Conservation (phyloP, 2,329 filamentous ascomycete genomes). For the Colletotrichum siamense region DNA sequence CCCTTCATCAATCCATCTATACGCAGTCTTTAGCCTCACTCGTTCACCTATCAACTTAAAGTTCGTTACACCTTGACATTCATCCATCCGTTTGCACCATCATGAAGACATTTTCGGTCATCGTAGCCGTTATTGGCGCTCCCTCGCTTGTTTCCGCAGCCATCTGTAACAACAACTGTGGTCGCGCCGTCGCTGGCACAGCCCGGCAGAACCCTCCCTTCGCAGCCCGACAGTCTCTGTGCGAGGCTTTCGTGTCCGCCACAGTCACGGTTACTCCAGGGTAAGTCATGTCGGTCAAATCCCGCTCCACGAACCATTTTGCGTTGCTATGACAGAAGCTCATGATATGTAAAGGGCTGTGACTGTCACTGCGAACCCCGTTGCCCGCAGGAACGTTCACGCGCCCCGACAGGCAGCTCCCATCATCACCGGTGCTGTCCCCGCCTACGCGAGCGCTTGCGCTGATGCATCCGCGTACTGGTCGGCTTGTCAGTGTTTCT, state of each 20-base stretch:
- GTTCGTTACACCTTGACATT: background rate
- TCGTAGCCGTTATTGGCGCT: background rate
- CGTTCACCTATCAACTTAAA: background rate
- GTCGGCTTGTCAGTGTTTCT: conserved; percentile 26
- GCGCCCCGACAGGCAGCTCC: background rate
- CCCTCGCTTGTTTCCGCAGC: background rate
- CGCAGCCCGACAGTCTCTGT: background rate
- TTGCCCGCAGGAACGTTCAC: background rate
- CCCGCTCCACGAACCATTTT: background rate
- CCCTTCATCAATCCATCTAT: background rate
- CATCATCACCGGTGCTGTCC: background rate
- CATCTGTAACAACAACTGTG: conserved; percentile 19
- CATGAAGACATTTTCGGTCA: background rate
- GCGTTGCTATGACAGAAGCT: background rate
- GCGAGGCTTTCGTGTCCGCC: conserved; percentile 5
- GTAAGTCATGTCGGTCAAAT: background rate
- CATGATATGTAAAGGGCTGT: background rate
- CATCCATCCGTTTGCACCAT: background rate
- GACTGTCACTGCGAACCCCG: background rate
- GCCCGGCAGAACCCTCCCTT: background rate
- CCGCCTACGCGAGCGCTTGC: conserved; percentile 23
- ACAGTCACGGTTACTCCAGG: conserved; percentile 12
- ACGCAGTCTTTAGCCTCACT: background rate
- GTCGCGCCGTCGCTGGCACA: conserved; percentile 11
- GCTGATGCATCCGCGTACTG: conserved; percentile 16